Evolutionary conservation across 352 stramenopile genomes (phyloP).

Genomic region (Ophiocytium majus): DNA sequence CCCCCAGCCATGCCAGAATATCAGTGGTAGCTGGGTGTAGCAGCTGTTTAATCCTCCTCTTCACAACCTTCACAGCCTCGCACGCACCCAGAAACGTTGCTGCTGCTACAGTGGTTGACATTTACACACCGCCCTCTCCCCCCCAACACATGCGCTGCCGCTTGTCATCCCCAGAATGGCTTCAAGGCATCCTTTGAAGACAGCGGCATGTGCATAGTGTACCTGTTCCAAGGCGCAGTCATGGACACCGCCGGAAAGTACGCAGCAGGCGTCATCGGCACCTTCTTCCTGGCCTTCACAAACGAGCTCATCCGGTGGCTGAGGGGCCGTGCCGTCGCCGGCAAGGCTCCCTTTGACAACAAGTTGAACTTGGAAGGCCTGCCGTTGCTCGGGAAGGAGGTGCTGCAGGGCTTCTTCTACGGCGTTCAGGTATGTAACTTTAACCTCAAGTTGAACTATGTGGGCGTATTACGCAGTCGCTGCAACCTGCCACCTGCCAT

Average conservation of each 20-base stretch:
- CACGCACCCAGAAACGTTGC: too few relatives aligned
- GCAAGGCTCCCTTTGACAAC: not conserved
- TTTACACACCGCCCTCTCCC: too few relatives aligned
- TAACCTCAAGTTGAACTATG: too few relatives aligned
- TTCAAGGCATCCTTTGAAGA: not conserved
- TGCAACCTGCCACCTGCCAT: too few relatives aligned
- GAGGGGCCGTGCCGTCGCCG: not conserved
- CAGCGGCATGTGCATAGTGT: constrained; percentile 38
- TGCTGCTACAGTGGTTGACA: too few relatives aligned
- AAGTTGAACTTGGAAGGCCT: not conserved
- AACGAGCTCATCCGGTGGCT: constrained; percentile 40
- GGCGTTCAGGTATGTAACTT: not conserved
- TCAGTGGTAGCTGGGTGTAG: too few relatives aligned
- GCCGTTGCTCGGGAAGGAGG: not conserved
- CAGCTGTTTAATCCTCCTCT: too few relatives aligned
- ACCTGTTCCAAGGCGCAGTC: constrained; percentile 49
- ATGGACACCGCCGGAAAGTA: constrained; percentile 51
- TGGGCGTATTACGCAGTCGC: too few relatives aligned
- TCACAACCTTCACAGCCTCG: too few relatives aligned
- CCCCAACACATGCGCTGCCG: too few relatives aligned
- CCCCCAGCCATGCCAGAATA: too few relatives aligned
- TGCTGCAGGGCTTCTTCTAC: not conserved
- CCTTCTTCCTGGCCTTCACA: constrained; percentile 41
- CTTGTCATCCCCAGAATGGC: too few relatives aligned
- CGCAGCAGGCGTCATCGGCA: constrained; percentile 31